Evolutionary conservation across 768 basidiomycete species (phyloP).

Genomic region (Lactifluus pinguis): DNA sequence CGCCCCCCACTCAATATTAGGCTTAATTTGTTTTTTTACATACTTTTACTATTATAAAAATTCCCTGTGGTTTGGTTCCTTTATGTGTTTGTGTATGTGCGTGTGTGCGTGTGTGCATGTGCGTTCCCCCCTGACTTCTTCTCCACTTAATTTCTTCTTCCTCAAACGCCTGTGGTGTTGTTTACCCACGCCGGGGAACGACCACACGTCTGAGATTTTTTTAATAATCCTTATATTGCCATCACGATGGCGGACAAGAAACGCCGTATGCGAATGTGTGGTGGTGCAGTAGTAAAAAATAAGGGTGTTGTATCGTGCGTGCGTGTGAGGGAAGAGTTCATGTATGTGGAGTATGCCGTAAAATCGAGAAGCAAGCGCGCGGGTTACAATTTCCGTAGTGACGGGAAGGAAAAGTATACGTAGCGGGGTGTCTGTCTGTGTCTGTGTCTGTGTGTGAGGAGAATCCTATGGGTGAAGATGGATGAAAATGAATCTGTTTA

Average conservation of each 20-base stretch:
- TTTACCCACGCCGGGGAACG: neutral
- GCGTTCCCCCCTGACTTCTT: neutral
- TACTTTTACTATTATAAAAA: neutral
- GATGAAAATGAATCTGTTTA: neutral
- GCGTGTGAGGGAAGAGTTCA: neutral
- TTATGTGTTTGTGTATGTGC: too few species aligned
- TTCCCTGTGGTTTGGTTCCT: neutral
- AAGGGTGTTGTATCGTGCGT: neutral
- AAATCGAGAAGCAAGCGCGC: neutral
- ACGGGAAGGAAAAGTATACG: neutral
- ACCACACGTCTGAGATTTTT: neutral
- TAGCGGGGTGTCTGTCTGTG: neutral
- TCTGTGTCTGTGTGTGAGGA: too few species aligned
- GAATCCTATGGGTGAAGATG: neutral
- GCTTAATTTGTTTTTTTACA: neutral
- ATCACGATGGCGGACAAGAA: neutral
- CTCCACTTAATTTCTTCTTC: neutral
- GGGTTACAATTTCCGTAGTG: neutral
- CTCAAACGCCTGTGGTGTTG: neutral
- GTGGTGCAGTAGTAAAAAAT: neutral
- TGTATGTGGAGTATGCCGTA: conserved; percentile 1
- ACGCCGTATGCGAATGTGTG: neutral
- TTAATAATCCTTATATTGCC: neutral
- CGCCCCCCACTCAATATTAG: neutral
- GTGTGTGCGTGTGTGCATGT: too few species aligned